These are phyloP conservation scores for Barnettozyma californica DNA, from an alignment of 805 yeast genomes.

Conservation along the genomic window DNA sequence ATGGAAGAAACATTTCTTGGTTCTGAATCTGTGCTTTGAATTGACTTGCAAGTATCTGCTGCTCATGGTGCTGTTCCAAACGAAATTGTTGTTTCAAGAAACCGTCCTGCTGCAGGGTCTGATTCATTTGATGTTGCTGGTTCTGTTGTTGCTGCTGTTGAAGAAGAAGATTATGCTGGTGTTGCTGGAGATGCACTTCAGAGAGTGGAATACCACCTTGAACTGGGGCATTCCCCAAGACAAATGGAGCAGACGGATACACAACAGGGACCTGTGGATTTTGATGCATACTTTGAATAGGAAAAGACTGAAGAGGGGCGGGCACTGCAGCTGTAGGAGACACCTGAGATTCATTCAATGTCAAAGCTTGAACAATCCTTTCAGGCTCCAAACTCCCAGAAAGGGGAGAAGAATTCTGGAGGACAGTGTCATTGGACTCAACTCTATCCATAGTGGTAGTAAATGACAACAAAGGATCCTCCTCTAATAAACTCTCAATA, in stretches of 20 bases:
- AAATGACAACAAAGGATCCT: slow-evolving; percentile 24
- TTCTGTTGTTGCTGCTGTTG: slow-evolving; percentile 3
- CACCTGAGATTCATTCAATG: slow-evolving; percentile 6
- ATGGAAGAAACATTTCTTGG: slow-evolving; percentile 15
- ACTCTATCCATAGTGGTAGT: slow-evolving; percentile 24
- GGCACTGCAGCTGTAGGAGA: neutral
- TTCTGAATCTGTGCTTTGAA: slow-evolving; percentile 17
- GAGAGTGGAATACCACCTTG: neutral
- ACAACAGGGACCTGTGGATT: neutral
- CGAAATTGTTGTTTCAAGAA: slow-evolving; percentile 4
- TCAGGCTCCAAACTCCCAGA: slow-evolving; percentile 9
- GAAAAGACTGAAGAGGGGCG: neutral
- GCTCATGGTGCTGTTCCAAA: slow-evolving; percentile 7
- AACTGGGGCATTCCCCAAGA: neutral
- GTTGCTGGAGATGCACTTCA: slow-evolving; percentile 8
- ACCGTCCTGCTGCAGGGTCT: neutral
- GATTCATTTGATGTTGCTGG: neutral
- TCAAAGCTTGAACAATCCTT: slow-evolving; percentile 5
- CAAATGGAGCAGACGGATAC: neutral
- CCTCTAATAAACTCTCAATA: slow-evolving; percentile 22
- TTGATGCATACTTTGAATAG: neutral
- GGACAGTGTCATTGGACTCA: slow-evolving; percentile 25
- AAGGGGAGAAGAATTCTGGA: slow-evolving; percentile 19
- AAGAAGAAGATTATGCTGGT: neutral
- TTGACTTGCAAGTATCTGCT: slow-evolving; percentile 10